A percentile compares a stretch with the other conserved stretches of the same genome.
phyloP scores from a whole-genome alignment of 2,329 filamentous ascomycete genomes.

The Phyllosticta paracitricarpa region DNA sequence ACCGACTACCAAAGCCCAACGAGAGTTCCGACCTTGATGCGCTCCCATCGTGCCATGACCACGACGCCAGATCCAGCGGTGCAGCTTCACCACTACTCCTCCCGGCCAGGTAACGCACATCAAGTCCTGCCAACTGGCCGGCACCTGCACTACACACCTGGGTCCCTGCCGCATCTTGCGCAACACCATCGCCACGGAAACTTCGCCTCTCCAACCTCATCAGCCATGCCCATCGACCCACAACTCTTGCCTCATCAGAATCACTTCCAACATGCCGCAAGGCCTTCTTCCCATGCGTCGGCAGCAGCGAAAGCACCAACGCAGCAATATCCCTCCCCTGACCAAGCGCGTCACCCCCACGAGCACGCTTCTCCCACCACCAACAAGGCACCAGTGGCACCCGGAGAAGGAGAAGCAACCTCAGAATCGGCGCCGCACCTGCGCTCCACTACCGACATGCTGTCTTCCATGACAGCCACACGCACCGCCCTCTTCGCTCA shows the following conservation, averaged over 20 bases:
- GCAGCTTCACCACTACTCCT: background rate
- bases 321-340: background rate
- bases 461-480: background rate
- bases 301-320: background rate
- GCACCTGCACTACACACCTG: background rate
- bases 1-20: background rate
- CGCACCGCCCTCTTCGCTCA: background rate
- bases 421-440: background rate
- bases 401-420: background rate
- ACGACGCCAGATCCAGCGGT: background rate
- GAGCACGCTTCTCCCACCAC: background rate
- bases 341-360: background rate
- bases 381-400: background rate
- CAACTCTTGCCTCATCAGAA: background rate
- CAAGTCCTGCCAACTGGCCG: background rate
- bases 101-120: background rate
- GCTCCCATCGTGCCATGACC: background rate
- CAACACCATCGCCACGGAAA: background rate
- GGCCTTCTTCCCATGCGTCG: background rate
- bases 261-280: background rate
- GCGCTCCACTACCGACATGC: background rate
- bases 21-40: background rate
- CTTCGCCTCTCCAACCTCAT: background rate
- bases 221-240: background rate
- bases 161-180: background rate